phyloP scores from a whole-genome alignment of 1,284 basidiomycete genomes.

The Ganoderma meredithae region DNA sequence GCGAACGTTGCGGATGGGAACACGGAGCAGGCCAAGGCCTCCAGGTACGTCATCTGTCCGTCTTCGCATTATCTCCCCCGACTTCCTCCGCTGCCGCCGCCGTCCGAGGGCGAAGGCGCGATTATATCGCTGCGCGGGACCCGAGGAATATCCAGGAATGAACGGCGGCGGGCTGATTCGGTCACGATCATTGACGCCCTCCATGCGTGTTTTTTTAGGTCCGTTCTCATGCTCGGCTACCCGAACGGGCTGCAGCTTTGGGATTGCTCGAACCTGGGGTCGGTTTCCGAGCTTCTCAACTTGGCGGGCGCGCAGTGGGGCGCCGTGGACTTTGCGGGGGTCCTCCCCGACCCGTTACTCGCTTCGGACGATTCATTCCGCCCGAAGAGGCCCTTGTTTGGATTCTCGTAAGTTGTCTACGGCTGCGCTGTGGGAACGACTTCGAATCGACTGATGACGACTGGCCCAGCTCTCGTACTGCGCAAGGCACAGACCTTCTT shows the following conservation, averaged over 20 bases:
- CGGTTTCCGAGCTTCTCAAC: constrained; percentile 63
- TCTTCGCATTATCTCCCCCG: background rate
- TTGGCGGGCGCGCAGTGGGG: constrained; percentile 48
- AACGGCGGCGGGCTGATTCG: background rate
- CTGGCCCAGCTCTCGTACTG: constrained; percentile 29
- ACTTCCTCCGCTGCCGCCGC: background rate
- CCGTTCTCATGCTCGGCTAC: constrained; percentile 69
- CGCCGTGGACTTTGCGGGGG: constrained; percentile 51
- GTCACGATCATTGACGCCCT: constrained; percentile 21
- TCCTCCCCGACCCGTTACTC: constrained; percentile 49
- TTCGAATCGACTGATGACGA: constrained; percentile 5
- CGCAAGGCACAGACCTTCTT: constrained; percentile 41
- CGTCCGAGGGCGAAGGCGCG: background rate
- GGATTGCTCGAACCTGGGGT: constrained; percentile 67
- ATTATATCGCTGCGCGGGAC: constrained; percentile 9
- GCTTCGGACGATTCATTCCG: constrained; percentile 40
- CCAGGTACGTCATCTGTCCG: constrained; percentile 38
- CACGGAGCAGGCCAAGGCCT: constrained; percentile 30
- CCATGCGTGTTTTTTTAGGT: constrained; percentile 41
- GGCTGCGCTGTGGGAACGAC: background rate
- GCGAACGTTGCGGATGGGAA: constrained; percentile 19
- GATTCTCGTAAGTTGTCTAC: constrained; percentile 58
- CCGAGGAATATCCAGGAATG: constrained; percentile 6
- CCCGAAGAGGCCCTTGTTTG: constrained; percentile 56
- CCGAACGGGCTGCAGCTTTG: constrained; percentile 68